Conservation (phyloP, 2,329 filamentous ascomycete species). For the Chrysoporthe puriensis region DNA sequence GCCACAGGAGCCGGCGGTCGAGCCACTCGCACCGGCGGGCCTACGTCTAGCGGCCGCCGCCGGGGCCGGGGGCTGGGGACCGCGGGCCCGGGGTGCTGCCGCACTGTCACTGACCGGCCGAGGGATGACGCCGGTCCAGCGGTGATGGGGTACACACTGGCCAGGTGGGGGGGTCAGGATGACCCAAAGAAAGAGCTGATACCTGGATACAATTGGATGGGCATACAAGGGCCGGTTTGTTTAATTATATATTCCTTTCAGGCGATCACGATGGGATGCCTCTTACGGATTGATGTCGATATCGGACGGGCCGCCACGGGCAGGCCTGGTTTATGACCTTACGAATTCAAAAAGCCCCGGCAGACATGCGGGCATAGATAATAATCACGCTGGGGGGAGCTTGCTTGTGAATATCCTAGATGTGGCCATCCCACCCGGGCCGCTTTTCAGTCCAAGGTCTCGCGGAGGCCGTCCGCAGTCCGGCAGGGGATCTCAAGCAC, state of each 20-base stretch:
- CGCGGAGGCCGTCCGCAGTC: too few species aligned
- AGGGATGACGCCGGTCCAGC: too few species aligned
- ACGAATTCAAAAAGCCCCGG: neutral
- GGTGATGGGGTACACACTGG: neutral
- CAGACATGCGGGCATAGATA: neutral
- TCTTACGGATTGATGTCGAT: neutral
- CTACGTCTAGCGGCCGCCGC: slow-evolving; percentile 47
- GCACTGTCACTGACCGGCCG: neutral
- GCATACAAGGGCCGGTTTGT: neutral
- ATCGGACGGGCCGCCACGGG: neutral
- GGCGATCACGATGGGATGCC: too few species aligned
- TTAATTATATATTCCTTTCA: neutral
- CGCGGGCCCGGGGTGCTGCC: neutral
- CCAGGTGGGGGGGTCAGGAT: neutral
- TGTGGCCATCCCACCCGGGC: neutral
- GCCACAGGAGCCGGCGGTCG: slow-evolving; percentile 45
- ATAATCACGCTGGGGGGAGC: too few species aligned
- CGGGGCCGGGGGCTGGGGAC: neutral
- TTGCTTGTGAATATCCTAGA: neutral
- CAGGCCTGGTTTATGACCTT: neutral
- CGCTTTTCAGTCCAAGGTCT: neutral
- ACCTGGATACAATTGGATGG: neutral
- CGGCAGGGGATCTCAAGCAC: too few species aligned
- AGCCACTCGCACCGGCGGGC: slow-evolving; percentile 54
- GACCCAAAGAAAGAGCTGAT: neutral